These are phyloP conservation scores for Acanthamoeba royreba DNA, from an alignment of 208 protist species.

Conservation along the genomic window DNA sequence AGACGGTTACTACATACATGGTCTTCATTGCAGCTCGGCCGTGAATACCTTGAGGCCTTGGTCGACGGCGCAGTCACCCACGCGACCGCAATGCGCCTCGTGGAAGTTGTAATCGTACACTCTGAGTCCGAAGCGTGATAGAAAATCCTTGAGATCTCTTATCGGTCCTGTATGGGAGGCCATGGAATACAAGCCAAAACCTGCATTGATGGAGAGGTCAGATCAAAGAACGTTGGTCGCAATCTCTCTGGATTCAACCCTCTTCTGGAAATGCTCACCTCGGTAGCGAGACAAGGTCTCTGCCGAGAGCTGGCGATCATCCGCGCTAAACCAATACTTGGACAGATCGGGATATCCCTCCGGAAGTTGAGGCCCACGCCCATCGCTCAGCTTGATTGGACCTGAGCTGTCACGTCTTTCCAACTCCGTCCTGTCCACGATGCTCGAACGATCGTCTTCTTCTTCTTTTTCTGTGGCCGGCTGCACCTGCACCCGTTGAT, in stretches of 20 bases:
- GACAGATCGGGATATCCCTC: too few relatives aligned
- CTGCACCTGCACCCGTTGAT: too few relatives aligned
- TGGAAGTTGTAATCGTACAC: background rate
- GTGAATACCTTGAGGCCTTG: background rate
- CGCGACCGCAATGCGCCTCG: background rate
- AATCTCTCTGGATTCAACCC: background rate
- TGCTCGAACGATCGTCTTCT: too few relatives aligned
- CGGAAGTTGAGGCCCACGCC: background rate
- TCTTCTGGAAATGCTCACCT: background rate
- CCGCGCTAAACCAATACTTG: background rate
- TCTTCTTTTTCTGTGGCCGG: too few relatives aligned
- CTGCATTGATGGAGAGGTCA: background rate
- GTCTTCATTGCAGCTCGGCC: background rate
- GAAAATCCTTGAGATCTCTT: background rate
- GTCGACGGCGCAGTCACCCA: background rate
- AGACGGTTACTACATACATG: background rate
- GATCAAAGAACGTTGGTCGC: background rate
- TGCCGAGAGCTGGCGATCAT: background rate
- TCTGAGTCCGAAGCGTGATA: background rate
- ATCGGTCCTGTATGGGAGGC: background rate
- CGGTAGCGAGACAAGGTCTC: background rate
- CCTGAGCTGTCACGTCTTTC: background rate
- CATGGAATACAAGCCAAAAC: background rate
- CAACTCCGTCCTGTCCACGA: too few relatives aligned
- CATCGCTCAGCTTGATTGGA: background rate